Evolutionary conservation across 768 basidiomycete species (phyloP), one percentile per base, ranked within the genome.

Genomic region (Termitomyces sp.): DNA sequence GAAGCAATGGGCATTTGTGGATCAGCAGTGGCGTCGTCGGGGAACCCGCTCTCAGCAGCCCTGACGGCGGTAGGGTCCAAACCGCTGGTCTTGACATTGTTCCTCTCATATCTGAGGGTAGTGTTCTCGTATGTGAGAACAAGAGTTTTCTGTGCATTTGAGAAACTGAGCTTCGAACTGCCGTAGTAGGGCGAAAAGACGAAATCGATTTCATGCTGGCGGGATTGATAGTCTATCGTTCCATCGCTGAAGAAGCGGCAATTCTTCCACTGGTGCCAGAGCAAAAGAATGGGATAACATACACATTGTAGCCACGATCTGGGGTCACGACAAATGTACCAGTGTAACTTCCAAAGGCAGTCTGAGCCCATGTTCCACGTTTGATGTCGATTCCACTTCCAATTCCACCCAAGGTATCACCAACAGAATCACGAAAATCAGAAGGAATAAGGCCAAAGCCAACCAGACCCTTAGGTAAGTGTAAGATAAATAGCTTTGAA

Each of bases 311-410:
- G 9, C 82, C 83, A 33, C 83, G 74, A 61, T 84, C 82, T 16
- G 82, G 80, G 49, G 81, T 81, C 0, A 76, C 77, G n/a, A 80
- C 63, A 41, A 84, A 66, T 2, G 77, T 79, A 16, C 82, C 82
- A 0, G 69, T 68, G 63, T 71, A 82, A 1, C 68, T 70, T 11
- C 76, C 79, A 56, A 74, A 62, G 22, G 60, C 41, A 3, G 59
- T 51, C 11, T 56, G 49, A 13, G 60, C 62, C 73, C 80, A 85
- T 4, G 81, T 77, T 5, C 79, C 77, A 7, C 59, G 71, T 68
- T 85, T 79, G 56, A 87, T 62, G 2, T 83, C 77, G 28, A 86
- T 84, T 3, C 82, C 84, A 57, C 83, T 84, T 14, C 85, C 85
- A 26, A 86, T 76, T 6, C 84, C 84, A 22, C 86, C 86, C 6